phyloP scores from a whole-genome alignment of 768 basidiomycete genomes.

The Termitomyces eurrhizus region DNA sequence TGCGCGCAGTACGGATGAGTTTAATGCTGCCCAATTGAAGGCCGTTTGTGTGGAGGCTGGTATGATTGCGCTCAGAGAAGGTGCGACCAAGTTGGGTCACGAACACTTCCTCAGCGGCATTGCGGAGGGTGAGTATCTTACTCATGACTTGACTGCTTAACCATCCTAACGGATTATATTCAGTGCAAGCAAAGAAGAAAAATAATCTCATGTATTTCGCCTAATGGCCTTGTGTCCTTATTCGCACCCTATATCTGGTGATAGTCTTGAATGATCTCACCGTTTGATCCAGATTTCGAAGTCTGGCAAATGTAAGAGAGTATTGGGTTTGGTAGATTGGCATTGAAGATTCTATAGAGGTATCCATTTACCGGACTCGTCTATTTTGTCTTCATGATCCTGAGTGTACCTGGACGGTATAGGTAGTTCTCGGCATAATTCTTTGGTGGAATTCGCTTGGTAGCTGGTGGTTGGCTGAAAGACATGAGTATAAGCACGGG shows the following conservation, averaged over 20 bases:
- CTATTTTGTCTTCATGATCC: slow-evolving; percentile 91
- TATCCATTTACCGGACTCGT: slow-evolving; percentile 14
- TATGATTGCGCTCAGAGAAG: slow-evolving; percentile 96
- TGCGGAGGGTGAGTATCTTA: slow-evolving; percentile 61
- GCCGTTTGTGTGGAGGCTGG: slow-evolving; percentile 99
- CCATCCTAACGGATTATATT: slow-evolving; percentile 12
- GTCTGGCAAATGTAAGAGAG: too few species aligned
- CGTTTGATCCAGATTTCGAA: not conserved
- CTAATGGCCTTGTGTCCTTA: slow-evolving; percentile 32
- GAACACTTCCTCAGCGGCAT: slow-evolving; percentile 96
- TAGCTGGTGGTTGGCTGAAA: slow-evolving; percentile 51
- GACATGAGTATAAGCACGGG: slow-evolving; percentile 8
- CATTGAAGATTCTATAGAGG: not conserved
- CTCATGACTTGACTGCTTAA: slow-evolving; percentile 3
- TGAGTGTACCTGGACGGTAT: slow-evolving; percentile 74
- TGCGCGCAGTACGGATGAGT: slow-evolving; percentile 95
- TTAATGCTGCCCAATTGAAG: slow-evolving; percentile 96
- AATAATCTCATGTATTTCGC: slow-evolving; percentile 95
- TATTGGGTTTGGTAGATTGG: not conserved
- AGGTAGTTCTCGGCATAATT: slow-evolving; percentile 90
- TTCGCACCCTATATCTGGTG: not conserved
- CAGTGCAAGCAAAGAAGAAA: slow-evolving; percentile 99
- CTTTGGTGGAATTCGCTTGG: slow-evolving; percentile 77
- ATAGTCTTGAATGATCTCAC: not conserved
- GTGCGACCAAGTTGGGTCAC: slow-evolving; percentile 82